Evolutionary conservation across 2,329 filamentous ascomycete genomes (phyloP), one percentile per base, ranked within the genome.

Genomic region (Talaromyces atroroseus): DNA sequence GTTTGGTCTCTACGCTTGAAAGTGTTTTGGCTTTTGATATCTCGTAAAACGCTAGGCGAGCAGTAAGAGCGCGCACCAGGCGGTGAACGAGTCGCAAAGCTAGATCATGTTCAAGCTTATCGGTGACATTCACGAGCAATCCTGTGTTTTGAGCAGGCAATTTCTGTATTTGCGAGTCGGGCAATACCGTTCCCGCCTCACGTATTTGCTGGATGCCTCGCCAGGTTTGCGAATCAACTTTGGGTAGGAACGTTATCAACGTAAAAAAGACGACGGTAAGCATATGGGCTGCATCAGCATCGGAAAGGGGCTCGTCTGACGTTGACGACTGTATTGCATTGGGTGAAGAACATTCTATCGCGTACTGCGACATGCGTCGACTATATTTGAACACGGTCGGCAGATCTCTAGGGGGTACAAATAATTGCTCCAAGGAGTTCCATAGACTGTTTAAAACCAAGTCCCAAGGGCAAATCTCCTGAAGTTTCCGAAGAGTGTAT

Each of bases 41-140:
- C 56, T 79, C 77, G 58, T 77, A 66, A 54, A 78, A 80, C 34
- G 78, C 78, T 45, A 74, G 67, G 10, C 79, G 74, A 20, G 76
- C 76, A 6, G 75, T 76, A 49, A 83, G 73, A 49, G 73, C 79
- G 51, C 74, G 72, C 21, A 79, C 71, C 34, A 83, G 64, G 11
- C 77, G 74, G 49, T 73, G 73, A n/a, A 78, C 68, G 32, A 83
- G 68, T 21, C 78, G 75, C 46, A 81, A 63, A 18, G 78, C 79
- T 24, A 78, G 70, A 40, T 80, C 78, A 64, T 81, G 76, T 58
- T 81, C 79, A 14, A 81, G 66, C 38, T 70, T 72, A 61, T 81
- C 75, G 59, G 65, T 70, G 4, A 67, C 63, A 26, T 70, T 66
- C n/a, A 71, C 60, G 10, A 73, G 59, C 50, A 65, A 64, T 61